Conservation (phyloP, 108 stramenopile genomes). For the Mediolabrus comicus region DNA sequence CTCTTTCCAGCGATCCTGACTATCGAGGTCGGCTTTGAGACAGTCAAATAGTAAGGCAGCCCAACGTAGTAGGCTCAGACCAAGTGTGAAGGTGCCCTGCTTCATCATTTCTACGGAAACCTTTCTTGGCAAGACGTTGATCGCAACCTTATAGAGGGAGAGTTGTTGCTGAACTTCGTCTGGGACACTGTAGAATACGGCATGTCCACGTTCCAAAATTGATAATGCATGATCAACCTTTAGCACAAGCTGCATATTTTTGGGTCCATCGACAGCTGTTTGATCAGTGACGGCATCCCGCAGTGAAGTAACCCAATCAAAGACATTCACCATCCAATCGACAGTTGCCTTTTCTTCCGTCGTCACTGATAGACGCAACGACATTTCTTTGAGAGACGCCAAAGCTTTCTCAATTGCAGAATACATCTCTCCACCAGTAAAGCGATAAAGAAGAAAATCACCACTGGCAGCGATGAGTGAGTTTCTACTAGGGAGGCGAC, state of each 20-base stretch:
- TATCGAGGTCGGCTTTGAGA: constrained; percentile 55
- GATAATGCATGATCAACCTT: constrained; percentile 25
- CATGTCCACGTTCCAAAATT: constrained; percentile 48
- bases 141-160: constrained; percentile 39
- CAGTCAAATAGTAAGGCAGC: constrained; percentile 67
- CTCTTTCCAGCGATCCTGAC: constrained; percentile 45
- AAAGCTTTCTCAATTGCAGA: constrained; percentile 38
- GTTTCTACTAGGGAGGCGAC: constrained; percentile 53
- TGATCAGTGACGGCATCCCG: constrained; percentile 29
- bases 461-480: constrained; percentile 65
- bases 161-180: constrained; percentile 66
- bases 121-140: constrained; percentile 51
- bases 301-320: constrained; percentile 65
- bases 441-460: constrained; percentile 63
- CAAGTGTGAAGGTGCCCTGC: constrained; percentile 59
- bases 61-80: constrained; percentile 67
- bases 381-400: constrained; percentile 32
- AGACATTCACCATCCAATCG: constrained; percentile 68
- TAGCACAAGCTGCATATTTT: constrained; percentile 19
- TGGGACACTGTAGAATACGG: constrained; percentile 52
- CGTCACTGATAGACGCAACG: constrained; percentile 51
- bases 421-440: constrained; percentile 70
- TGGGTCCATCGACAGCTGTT: constrained; percentile 21
- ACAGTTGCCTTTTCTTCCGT: constrained; percentile 72
- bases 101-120: constrained; percentile 58